Base-by-base conservation (phyloP, 1,284 basidiomycete species). In the Cutaneotrichosporon mucoides region DNA sequence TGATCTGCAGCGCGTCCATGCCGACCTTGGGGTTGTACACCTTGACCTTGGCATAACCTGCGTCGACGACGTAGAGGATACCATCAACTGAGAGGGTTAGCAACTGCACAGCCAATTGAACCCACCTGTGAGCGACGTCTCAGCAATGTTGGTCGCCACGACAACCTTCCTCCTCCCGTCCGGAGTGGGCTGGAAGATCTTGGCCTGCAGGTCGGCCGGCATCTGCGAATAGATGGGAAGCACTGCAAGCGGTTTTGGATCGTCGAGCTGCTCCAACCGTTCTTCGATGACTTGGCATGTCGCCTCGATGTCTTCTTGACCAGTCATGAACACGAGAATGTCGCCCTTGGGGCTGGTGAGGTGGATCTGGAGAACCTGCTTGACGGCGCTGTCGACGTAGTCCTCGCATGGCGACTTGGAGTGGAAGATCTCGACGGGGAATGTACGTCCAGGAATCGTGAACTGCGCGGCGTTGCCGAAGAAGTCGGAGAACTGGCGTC, bases 1-100 rank as follows among this genome's bases (percentile, higher is more conserved):
- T 99, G 68, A 99, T 98, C 75, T 99, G 95, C 50, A 99, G 81
- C 8, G 94, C 92, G 71, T 99, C 96, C 96, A 99, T 99, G 63
- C 96, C 96, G 63, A 99, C 92, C 76, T 94, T 92, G 7, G 96
- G 94, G 71, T 99, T 99, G 82, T 99, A 99, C 41, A 99, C 94
- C 78, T 99, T 99, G 63, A 98, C 82, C 79, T 99, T 99, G 50
- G 90, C 96, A 79, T 92, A 99, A 0, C 96, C 96, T 0, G 90
- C 86, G 73, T 99, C 96, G 4, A 99, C 90, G 40, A 99, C 96
- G 69, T 89, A 99, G 54, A 97, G 83, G 71, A 99, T 99, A 71
- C 96, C 96, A 70, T 99, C 96, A 61, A 99, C 94, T 87, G 75
- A 50, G 24, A 56, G n/a, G 24, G 12, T 62, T 40, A 65, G 59